phyloP scores from a whole-genome alignment of 768 basidiomycete genomes.

The Rhodosporidiobolus sp. region DNA sequence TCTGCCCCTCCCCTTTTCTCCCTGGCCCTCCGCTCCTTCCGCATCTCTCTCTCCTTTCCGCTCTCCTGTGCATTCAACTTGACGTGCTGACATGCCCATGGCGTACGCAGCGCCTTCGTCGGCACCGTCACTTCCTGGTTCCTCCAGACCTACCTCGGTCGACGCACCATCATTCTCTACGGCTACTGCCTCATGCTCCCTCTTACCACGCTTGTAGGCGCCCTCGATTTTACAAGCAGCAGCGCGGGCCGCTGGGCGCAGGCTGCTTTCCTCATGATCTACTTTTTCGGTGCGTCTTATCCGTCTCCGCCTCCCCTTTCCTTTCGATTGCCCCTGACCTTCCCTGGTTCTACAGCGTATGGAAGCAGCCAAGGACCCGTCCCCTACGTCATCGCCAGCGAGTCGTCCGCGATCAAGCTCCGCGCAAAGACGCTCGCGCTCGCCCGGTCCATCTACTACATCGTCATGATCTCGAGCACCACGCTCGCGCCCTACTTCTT shows the following conservation, averaged over 20 bases:
- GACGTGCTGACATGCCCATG: too few species aligned
- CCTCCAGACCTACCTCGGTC: background rate
- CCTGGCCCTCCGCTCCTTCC: background rate
- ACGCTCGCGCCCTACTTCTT: background rate
- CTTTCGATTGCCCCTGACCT: background rate
- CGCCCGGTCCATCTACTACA: conserved; percentile 1
- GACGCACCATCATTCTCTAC: background rate
- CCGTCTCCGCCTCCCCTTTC: too few species aligned
- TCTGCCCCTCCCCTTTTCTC: too few species aligned
- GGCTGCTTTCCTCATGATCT: background rate
- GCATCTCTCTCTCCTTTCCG: background rate
- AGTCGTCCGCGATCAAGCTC: background rate
- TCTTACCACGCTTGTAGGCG: background rate
- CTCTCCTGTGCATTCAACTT: too few species aligned
- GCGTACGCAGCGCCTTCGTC: background rate
- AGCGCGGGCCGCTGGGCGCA: background rate
- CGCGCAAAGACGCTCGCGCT: conserved; percentile 14
- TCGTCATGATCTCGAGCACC: background rate
- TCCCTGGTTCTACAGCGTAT: conserved; percentile 1
- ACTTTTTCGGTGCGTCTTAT: background rate
- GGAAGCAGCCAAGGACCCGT: too few species aligned
- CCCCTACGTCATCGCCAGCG: too few species aligned
- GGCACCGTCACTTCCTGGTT: background rate
- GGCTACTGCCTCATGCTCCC: background rate
- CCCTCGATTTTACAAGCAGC: background rate